Evolutionary conservation across 75 land plant species (phyloP).

Genomic region (Picea sitchensis): DNA sequence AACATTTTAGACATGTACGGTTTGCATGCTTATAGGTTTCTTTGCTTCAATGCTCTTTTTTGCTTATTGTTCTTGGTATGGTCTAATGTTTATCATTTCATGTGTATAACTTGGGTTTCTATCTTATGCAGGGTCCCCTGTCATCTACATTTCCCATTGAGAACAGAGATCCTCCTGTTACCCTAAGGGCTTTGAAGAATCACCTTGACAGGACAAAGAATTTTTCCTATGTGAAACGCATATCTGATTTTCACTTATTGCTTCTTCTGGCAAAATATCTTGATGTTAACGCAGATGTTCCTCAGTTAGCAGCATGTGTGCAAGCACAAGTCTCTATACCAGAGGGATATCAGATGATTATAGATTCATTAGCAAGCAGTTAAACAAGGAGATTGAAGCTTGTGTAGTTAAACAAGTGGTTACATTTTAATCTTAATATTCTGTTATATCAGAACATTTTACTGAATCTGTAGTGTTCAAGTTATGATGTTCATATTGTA

Average conservation of each 20-base stretch:
- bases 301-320: conserved; percentile 82
- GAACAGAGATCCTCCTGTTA: conserved; percentile 55
- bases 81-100: too few relatives aligned
- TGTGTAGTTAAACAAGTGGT: neutral
- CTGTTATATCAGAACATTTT: too few relatives aligned
- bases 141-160: conserved; percentile 81
- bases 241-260: conserved; percentile 92
- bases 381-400: conserved; percentile 4
- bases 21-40: too few relatives aligned
- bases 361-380: conserved; percentile 73
- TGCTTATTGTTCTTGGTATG: too few relatives aligned
- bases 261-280: conserved; percentile 72
- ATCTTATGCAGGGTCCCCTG: conserved; percentile 81
- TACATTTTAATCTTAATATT: too few relatives aligned
- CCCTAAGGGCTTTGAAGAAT: conserved; percentile 58
- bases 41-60: too few relatives aligned
- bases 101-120: neutral
- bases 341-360: conserved; percentile 87
- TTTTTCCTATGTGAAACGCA: conserved; percentile 76
- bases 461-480: too few relatives aligned
- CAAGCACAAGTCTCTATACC: conserved; percentile 60
- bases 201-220: conserved; percentile 74
- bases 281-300: conserved; percentile 74
- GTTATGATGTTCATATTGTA: too few relatives aligned
- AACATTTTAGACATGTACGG: too few relatives aligned